Evolutionary conservation across 108 stramenopile genomes (phyloP).

Genomic region (Parietichytrium sp.): DNA sequence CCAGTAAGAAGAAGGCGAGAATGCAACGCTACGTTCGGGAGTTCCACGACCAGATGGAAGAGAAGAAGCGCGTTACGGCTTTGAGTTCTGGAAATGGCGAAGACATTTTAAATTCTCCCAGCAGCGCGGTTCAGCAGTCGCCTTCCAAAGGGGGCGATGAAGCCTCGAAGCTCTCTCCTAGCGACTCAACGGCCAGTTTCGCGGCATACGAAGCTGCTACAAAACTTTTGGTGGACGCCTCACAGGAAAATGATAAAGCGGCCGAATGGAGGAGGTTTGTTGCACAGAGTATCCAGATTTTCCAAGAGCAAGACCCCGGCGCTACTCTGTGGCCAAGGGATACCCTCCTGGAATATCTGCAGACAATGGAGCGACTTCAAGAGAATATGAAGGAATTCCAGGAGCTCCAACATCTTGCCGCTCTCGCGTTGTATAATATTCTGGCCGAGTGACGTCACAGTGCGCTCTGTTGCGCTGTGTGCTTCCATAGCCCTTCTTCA

Average conservation of each 20-base stretch:
- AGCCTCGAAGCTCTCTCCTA: too few species aligned
- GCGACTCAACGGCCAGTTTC: too few species aligned
- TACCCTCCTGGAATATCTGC: background rate
- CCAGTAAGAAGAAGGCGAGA: background rate
- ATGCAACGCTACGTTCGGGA: slow-evolving; percentile 5
- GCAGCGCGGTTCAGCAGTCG: too few species aligned
- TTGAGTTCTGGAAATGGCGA: too few species aligned
- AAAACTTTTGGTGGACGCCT: background rate
- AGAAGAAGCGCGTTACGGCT: slow-evolving; percentile 21
- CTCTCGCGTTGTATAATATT: background rate
- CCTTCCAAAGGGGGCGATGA: too few species aligned
- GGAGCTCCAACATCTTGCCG: slow-evolving; percentile 34
- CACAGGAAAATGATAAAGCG: background rate
- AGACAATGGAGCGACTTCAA: slow-evolving; percentile 21
- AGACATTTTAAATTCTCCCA: too few species aligned
- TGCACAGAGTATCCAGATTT: background rate
- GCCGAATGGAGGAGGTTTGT: slow-evolving; percentile 20
- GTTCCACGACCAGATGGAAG: slow-evolving; percentile 31
- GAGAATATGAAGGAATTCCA: slow-evolving; percentile 32
- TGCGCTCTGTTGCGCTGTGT: too few species aligned
- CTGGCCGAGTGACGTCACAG: background rate
- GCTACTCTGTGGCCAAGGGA: slow-evolving; percentile 6
- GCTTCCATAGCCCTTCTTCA: too few species aligned
- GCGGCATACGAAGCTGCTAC: too few species aligned
- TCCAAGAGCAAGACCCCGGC: slow-evolving; percentile 6